Evolutionary conservation across 2,329 filamentous ascomycete genomes (phyloP), one percentile per base, ranked within the genome.

Genomic region (Zymoseptoria passerinii): DNA sequence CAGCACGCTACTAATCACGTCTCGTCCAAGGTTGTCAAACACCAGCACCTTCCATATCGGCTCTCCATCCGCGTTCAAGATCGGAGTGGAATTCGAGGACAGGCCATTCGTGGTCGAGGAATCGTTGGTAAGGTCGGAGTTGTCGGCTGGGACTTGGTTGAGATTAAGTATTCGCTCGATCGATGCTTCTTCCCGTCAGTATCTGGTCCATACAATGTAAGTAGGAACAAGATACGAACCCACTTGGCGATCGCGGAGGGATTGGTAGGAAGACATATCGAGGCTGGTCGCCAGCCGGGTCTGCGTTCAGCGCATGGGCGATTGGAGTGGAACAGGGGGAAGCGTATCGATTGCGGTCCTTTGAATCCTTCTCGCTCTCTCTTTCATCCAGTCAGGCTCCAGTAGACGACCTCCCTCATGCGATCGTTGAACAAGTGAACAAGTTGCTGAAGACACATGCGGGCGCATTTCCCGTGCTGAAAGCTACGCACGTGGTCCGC

Each of bases 41-140:
- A 99, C 90, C 55, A 99, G 79, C 6, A 97, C 89, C 74, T 97
- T 97, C 92, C 92, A 97, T 77, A 96, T 92, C 0, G 92, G 92
- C 69, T 95, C 90, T 63, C 92, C 91, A 67, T 95, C 87, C 52
- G 89, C 82, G 66, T 91, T 91, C 61, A 96, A 78, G 55, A 96
- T 88, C 16, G 90, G 87, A n/a, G 86, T 86, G 44, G 86, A 82
- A 20, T 87, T 83, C 56, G 86, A 81, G 57, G 87, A 77, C 8
- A 87, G 75, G 54, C 85, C 86, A 69, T 86, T 86, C 29, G 74
- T 70, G 57, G 82, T 78, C 51, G 82, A 77, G 48, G 80, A 73
- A 58, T 91, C 88, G 60, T 89, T 82, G 53, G 81, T 77, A 58
- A 83, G 80, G 65, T 81, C 81, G 59, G 81, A 68, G 55, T 75